phyloP scores from a whole-genome alignment of 108 stramenopile species.

The Pinguiococcus pyrenoidosus region DNA sequence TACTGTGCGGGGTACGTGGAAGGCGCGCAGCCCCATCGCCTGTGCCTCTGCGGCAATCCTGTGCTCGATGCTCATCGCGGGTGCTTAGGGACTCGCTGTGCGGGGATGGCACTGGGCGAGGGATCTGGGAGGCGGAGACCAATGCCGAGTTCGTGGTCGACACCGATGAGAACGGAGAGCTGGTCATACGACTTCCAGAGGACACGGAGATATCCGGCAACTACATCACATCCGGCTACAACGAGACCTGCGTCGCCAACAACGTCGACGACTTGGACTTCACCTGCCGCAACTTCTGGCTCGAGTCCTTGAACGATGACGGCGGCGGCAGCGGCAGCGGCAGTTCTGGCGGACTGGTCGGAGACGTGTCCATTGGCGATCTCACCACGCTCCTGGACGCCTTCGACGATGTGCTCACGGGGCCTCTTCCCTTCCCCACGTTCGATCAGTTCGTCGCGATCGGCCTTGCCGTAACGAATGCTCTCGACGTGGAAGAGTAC shows the following conservation, averaged over 20 bases:
- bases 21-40: background rate
- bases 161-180: no score
- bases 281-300: no score
- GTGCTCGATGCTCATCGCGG: no score
- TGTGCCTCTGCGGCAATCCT: no score
- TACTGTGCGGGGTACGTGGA: background rate
- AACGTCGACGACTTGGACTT: no score
- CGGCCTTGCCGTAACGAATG: constrained; percentile 5
- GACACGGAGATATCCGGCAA: no score
- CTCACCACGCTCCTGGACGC: background rate
- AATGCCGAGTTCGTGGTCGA: no score
- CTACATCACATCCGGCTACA: background rate
- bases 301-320: background rate
- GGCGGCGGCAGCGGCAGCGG: background rate
- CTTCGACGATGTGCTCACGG: constrained; percentile 10
- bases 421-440: constrained; percentile 26
- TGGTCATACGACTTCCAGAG: no score
- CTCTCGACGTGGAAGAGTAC: constrained; percentile 9
- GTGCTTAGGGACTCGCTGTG: no score
- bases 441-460: constrained; percentile 22
- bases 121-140: no score
- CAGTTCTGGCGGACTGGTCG: background rate
- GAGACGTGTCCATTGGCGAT: background rate
- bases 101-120: no score
- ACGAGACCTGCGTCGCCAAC: background rate